phyloP scores from a whole-genome alignment of 495 filamentous ascomycete genomes.

The Lichina pygmaea region DNA sequence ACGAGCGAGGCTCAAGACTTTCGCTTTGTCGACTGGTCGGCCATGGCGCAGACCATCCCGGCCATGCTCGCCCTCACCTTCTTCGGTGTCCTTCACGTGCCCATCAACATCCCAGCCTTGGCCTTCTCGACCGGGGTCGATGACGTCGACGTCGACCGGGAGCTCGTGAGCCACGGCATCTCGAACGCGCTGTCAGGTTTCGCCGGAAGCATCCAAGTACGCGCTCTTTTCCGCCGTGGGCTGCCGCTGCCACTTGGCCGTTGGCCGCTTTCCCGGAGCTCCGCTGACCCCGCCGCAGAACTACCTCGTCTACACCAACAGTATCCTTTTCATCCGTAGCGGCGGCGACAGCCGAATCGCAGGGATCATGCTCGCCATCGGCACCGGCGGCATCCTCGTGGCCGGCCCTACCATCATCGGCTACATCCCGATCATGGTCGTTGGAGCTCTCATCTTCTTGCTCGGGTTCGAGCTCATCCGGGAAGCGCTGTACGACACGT shows the following conservation, averaged over 20 bases:
- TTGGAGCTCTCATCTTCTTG: constrained; percentile 79
- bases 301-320: constrained; percentile 92
- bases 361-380: constrained; percentile 58
- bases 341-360: constrained; percentile 70
- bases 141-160: constrained; percentile 67
- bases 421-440: constrained; percentile 88
- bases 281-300: constrained; percentile 23
- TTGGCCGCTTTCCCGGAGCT: background rate
- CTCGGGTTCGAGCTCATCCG: constrained; percentile 72
- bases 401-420: constrained; percentile 72
- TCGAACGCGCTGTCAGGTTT: constrained; percentile 77
- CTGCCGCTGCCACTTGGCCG: too few relatives aligned
- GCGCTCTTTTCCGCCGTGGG: background rate
- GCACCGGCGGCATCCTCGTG: constrained; percentile 56
- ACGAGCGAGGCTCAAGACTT: constrained; percentile 25
- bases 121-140: constrained; percentile 77
- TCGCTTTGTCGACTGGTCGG: constrained; percentile 46
- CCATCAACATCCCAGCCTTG: constrained; percentile 86
- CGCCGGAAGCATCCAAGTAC: constrained; percentile 62
- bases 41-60: constrained; percentile 53
- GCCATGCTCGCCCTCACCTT: constrained; percentile 96
- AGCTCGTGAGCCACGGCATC: constrained; percentile 77
- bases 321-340: constrained; percentile 75
- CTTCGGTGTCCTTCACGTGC: constrained; percentile 89
- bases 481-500: constrained; percentile 70